phyloP scores from a whole-genome alignment of 2,329 filamentous ascomycete species.

The Phaeoacremonium minimum region DNA sequence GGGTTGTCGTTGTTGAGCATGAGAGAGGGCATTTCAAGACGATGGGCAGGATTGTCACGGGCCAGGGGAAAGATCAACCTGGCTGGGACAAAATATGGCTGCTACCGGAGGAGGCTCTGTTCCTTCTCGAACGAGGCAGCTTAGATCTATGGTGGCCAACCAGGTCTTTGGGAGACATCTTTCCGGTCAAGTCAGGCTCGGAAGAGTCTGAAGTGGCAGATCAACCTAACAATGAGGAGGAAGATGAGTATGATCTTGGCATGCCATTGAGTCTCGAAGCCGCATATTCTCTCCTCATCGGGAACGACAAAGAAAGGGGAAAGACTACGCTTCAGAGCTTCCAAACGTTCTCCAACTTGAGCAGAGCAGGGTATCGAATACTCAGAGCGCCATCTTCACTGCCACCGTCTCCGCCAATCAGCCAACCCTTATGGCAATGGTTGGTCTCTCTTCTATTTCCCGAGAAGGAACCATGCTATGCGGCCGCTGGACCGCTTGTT shows the following conservation, averaged over 20 bases:
- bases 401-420: conserved; percentile 6
- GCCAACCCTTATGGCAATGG: conserved; percentile 43
- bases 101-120: conserved; percentile 86
- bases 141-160: conserved; percentile 83
- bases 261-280: conserved; percentile 89
- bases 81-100: conserved; percentile 71
- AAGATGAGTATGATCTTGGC: conserved; percentile 54
- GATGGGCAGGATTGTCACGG: conserved; percentile 64
- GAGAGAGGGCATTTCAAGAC: conserved; percentile 57
- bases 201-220: conserved; percentile 16
- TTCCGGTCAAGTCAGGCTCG: conserved; percentile 25
- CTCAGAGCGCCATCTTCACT: conserved; percentile 54
- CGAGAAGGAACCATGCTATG: conserved; percentile 16
- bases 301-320: conserved; percentile 57
- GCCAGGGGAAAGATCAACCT: conserved; percentile 46
- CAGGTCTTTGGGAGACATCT: conserved; percentile 41
- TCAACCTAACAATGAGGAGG: conserved; percentile 11
- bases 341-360: conserved; percentile 82
- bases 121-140: conserved; percentile 80
- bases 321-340: conserved; percentile 72
- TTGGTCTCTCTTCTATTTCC: conserved; percentile 42
- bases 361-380: conserved; percentile 77
- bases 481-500: conserved; percentile 52
- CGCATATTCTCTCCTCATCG: conserved; percentile 81
- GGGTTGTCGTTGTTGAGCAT: conserved; percentile 65